phyloP scores from a whole-genome alignment of 768 basidiomycete genomes.

The Leccinum rimulosum region DNA sequence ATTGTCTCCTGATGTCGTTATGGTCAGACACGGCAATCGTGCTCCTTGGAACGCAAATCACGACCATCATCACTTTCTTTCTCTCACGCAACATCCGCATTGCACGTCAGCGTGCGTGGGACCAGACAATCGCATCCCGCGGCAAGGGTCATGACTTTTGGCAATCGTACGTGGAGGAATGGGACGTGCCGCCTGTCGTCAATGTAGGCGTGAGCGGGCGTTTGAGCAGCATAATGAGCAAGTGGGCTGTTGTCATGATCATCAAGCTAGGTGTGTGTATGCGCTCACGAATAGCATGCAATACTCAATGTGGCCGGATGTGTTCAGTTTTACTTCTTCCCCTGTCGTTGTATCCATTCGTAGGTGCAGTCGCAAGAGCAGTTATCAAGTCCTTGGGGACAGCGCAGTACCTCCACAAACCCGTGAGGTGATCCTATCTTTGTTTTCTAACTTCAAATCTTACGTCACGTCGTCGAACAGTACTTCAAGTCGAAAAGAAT shows the following conservation, averaged over 20 bases:
- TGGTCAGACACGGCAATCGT: slow-evolving; percentile 68
- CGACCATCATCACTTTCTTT: slow-evolving; percentile 77
- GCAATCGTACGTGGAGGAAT: slow-evolving; percentile 80
- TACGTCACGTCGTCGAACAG: slow-evolving; percentile 30
- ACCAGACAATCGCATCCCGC: slow-evolving; percentile 79
- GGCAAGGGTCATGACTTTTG: slow-evolving; percentile 84
- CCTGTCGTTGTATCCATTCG: slow-evolving; percentile 63
- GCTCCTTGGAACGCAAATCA: slow-evolving; percentile 71
- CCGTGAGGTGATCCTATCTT: slow-evolving; percentile 40
- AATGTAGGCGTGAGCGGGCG: slow-evolving; percentile 28
- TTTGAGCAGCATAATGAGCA: slow-evolving; percentile 9
- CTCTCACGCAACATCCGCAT: slow-evolving; percentile 79
- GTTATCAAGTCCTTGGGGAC: slow-evolving; percentile 68
- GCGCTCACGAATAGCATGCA: background rate
- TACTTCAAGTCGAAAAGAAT: slow-evolving; percentile 88
- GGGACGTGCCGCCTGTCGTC: slow-evolving; percentile 56
- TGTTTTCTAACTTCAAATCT: background rate
- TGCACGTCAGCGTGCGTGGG: slow-evolving; percentile 74
- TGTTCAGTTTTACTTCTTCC: slow-evolving; percentile 56
- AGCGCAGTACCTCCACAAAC: slow-evolving; percentile 62
- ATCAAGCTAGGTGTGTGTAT: slow-evolving; percentile 24
- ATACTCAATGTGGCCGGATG: background rate
- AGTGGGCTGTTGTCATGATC: slow-evolving; percentile 14
- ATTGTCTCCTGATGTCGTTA: background rate
- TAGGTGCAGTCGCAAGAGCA: slow-evolving; percentile 61